Conservation (phyloP, 257 asterid genomes). For the Vinca minor region DNA sequence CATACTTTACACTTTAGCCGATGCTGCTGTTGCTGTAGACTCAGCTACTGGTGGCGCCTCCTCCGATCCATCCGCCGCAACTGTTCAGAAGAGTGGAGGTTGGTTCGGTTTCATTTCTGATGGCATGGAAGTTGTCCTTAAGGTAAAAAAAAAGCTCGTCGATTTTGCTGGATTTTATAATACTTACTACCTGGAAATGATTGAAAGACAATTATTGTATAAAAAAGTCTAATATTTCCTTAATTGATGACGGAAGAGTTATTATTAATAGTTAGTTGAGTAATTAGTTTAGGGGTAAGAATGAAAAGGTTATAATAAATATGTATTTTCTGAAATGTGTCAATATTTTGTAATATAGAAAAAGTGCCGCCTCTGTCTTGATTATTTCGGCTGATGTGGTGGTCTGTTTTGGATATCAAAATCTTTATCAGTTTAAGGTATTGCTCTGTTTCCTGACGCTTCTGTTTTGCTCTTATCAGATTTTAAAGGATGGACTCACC, state of each 20-base stretch:
- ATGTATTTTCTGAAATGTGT: too few species aligned
- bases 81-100: constrained; percentile 65
- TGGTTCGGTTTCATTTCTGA: constrained; percentile 97
- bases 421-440: background rate
- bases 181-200: too few species aligned
- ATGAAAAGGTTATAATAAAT: too few species aligned
- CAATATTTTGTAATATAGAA: too few species aligned
- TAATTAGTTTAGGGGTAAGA: too few species aligned
- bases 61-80: constrained; percentile 32
- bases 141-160: constrained; percentile 32
- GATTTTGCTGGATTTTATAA: too few species aligned
- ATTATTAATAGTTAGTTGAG: too few species aligned
- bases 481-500: constrained; percentile 75
- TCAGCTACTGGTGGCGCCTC: constrained; percentile 32
- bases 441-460: constrained; percentile 11
- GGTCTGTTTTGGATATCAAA: background rate
- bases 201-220: too few species aligned
- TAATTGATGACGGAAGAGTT: too few species aligned
- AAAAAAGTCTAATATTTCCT: too few species aligned
- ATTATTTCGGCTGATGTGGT: background rate
- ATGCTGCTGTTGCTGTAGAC: constrained; percentile 74
- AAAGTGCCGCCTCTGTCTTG: background rate
- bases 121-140: constrained; percentile 88
- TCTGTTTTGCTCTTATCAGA: constrained; percentile 42
- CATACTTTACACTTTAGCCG: constrained; percentile 78